These are phyloP conservation scores for Phoenix dactylifera DNA, from an alignment of 176 grass and related monocot species.

Conservation along the genomic window DNA sequence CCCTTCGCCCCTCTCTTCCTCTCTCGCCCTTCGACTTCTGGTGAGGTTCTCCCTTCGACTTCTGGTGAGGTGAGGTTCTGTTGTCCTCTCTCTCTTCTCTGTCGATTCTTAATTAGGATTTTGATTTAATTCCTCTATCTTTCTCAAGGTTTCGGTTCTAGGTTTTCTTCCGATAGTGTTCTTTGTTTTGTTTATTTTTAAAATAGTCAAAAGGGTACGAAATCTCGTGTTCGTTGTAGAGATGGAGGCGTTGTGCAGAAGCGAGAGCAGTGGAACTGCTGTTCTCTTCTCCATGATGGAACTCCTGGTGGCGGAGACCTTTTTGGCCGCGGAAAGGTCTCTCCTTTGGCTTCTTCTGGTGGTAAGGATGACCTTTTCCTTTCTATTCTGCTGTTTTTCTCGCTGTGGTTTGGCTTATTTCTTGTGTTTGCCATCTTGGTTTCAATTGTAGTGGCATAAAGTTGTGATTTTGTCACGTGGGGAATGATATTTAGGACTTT, in stretches of 20 bases:
- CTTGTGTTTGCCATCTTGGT: not conserved
- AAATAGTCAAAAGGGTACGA: no score
- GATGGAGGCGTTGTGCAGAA: not conserved
- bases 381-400: not conserved
- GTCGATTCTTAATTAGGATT: not conserved
- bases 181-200: no score
- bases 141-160: no score
- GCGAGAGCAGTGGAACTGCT: slow-evolving; percentile 2
- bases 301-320: not conserved
- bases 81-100: not conserved
- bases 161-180: not conserved
- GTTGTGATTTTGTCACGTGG: slow-evolving; percentile 10
- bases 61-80: no score
- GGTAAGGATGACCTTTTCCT: not conserved
- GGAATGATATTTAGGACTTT: not conserved
- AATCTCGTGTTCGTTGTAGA: not conserved
- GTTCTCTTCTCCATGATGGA: not conserved
- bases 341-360: slow-evolving; percentile 1
- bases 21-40: not conserved
- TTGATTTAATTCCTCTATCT: no score
- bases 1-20: not conserved
- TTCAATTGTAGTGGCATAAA: not conserved
- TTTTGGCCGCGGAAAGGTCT: not conserved
- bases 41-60: no score
- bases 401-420: not conserved